Conservation (phyloP, 2,329 filamentous ascomycete genomes). For the Penicillium carneum region DNA sequence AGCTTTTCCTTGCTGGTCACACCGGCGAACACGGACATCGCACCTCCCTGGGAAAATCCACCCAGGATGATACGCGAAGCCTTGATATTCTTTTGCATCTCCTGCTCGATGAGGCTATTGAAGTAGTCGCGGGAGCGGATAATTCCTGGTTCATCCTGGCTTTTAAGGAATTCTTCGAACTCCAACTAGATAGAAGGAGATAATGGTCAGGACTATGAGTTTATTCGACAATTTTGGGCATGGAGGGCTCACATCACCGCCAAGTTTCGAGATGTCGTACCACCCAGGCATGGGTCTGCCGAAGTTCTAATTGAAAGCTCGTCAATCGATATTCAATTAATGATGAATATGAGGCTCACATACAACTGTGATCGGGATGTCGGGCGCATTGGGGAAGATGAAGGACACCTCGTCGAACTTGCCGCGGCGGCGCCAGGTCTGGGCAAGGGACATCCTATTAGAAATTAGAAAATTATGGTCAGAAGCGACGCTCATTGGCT, state of each 20-base stretch:
- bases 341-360: constrained; percentile 38
- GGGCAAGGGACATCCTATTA: constrained; percentile 73
- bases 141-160: constrained; percentile 71
- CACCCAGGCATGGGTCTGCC: constrained; percentile 80
- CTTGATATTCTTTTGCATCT: constrained; percentile 81
- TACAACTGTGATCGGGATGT: constrained; percentile 84
- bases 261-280: constrained; percentile 59
- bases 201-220: background rate
- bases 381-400: constrained; percentile 88
- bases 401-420: constrained; percentile 91
- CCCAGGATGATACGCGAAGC: constrained; percentile 82
- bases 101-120: constrained; percentile 77
- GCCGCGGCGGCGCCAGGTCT: constrained; percentile 82
- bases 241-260: constrained; percentile 47
- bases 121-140: constrained; percentile 76
- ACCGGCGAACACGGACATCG: constrained; percentile 82
- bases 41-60: constrained; percentile 75
- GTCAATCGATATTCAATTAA: background rate
- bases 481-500: background rate
- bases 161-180: constrained; percentile 51
- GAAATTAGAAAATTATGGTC: background rate
- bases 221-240: background rate
- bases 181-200: constrained; percentile 42
- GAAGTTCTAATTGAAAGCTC: constrained; percentile 62
- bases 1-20: constrained; percentile 76